Percentiles rank a stretch among this genome's conserved stretches.
phyloP scores from a whole-genome alignment of 2,329 filamentous ascomycete genomes.

The Metarhizium humberi region DNA sequence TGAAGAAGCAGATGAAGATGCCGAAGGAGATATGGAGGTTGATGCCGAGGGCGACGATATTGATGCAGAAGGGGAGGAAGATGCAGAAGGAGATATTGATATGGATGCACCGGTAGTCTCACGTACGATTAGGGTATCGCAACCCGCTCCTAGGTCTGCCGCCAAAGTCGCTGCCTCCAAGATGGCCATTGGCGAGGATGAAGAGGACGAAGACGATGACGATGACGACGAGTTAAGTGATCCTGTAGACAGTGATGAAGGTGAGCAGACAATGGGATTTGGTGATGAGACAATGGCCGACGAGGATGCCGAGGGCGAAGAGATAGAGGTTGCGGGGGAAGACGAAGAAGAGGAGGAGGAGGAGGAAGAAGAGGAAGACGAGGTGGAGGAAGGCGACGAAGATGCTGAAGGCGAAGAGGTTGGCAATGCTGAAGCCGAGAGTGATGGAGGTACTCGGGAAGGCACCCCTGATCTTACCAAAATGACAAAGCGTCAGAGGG shows the following conservation, averaged over 20 bases:
- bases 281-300: constrained; percentile 36
- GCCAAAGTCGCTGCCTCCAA: constrained; percentile 24
- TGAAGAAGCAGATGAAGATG: constrained; percentile 33
- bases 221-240: constrained; percentile 50
- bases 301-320: constrained; percentile 39
- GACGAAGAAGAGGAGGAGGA: constrained; percentile 32
- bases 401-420: constrained; percentile 29
- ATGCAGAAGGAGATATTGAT: constrained; percentile 37
- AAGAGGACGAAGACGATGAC: constrained; percentile 39
- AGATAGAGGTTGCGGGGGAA: constrained; percentile 31
- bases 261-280: constrained; percentile 27
- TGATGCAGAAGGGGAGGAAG: constrained; percentile 32
- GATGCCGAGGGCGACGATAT: constrained; percentile 31
- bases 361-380: constrained; percentile 28
- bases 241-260: constrained; percentile 38
- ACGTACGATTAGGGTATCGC: constrained; percentile 39
- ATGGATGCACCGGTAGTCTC: constrained; percentile 26
- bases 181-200: constrained; percentile 31
- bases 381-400: constrained; percentile 28
- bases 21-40: constrained; percentile 25
- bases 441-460: constrained; percentile 36
- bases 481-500: constrained; percentile 52
- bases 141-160: constrained; percentile 27
- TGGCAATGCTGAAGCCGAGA: constrained; percentile 28
- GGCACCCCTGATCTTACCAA: constrained; percentile 46